These are phyloP conservation scores for Bretschneidera sinensis DNA, from an alignment of 345 rosid species.

Conservation along the genomic window DNA sequence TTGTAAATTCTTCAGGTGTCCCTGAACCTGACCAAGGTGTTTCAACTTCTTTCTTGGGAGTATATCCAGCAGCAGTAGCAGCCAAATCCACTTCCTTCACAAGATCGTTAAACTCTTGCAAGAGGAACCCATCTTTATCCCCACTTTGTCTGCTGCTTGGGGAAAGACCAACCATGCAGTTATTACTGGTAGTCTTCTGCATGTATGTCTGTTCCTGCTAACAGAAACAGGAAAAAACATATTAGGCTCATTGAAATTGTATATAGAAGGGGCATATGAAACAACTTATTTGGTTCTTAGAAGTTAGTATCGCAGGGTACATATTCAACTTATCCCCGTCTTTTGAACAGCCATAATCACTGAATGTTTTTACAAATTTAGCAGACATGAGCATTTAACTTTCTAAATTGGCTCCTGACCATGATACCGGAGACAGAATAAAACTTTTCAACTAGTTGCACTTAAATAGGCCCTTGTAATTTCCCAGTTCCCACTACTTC, in stretches of 20 bases:
- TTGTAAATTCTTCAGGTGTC: slow-evolving; percentile 33
- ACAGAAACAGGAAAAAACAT: slow-evolving; percentile 6
- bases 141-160: slow-evolving; percentile 30
- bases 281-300: background rate
- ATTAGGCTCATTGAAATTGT: background rate
- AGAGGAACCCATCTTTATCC: slow-evolving; percentile 47
- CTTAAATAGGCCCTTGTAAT: background rate
- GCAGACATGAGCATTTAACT: slow-evolving; percentile 1
- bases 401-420: no score
- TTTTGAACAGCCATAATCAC: background rate
- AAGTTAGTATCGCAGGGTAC: no score
- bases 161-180: slow-evolving; percentile 25
- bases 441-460: background rate
- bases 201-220: slow-evolving; percentile 27
- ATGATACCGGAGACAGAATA: no score
- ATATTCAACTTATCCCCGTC: no score
- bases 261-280: background rate
- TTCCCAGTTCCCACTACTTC: background rate
- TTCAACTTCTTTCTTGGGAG: slow-evolving; percentile 31
- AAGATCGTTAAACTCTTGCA: slow-evolving; percentile 52
- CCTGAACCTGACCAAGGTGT: slow-evolving; percentile 34
- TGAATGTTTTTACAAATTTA: background rate
- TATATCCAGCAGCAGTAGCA: slow-evolving; percentile 9
- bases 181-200: slow-evolving; percentile 22
- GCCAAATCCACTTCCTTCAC: slow-evolving; percentile 40